phyloP scores from a whole-genome alignment of 495 filamentous ascomycete species.

The Penicillium desertorum region DNA sequence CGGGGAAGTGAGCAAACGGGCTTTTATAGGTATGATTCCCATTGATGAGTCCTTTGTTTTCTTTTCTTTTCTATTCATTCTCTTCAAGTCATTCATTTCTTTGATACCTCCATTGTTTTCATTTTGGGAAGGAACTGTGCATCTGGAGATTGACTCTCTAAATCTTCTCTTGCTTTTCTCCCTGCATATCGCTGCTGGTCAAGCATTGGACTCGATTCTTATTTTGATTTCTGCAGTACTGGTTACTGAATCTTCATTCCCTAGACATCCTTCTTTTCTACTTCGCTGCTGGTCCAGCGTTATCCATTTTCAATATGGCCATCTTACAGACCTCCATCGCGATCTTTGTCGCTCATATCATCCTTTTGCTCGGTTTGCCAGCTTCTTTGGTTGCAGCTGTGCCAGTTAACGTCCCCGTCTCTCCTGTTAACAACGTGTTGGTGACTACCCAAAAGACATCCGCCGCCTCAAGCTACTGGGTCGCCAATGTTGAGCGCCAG shows the following conservation, averaged over 20 bases:
- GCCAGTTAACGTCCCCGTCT: slow-evolving; percentile 42
- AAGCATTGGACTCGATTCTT: slow-evolving; percentile 10
- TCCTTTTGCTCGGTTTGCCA: slow-evolving; percentile 40
- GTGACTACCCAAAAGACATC: slow-evolving; percentile 12
- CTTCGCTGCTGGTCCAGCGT: slow-evolving; percentile 43
- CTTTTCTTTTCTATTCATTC: slow-evolving; percentile 3
- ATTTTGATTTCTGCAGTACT: slow-evolving; percentile 25
- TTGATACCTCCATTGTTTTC: not conserved
- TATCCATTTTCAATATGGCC: slow-evolving; percentile 31
- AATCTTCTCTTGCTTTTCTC: slow-evolving; percentile 11
- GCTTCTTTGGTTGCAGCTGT: slow-evolving; percentile 44
- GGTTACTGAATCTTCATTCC: slow-evolving; percentile 35
- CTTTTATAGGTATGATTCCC: slow-evolving; percentile 6
- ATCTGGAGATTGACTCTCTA: slow-evolving; percentile 5
- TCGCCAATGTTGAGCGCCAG: slow-evolving; percentile 68
- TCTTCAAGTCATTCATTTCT: slow-evolving; percentile 11
- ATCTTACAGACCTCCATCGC: slow-evolving; percentile 27
- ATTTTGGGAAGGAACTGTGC: not conserved
- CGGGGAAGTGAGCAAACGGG: slow-evolving; percentile 6
- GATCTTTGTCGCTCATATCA: slow-evolving; percentile 37
- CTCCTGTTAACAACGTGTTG: slow-evolving; percentile 19
- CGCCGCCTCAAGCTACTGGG: slow-evolving; percentile 62
- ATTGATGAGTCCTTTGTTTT: not conserved
- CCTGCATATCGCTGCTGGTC: slow-evolving; percentile 23
- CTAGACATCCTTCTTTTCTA: slow-evolving; percentile 8